These are phyloP conservation scores for Pseudopithomyces chartarum DNA, from an alignment of 2,329 filamentous ascomycete genomes.

Conservation along the genomic window DNA sequence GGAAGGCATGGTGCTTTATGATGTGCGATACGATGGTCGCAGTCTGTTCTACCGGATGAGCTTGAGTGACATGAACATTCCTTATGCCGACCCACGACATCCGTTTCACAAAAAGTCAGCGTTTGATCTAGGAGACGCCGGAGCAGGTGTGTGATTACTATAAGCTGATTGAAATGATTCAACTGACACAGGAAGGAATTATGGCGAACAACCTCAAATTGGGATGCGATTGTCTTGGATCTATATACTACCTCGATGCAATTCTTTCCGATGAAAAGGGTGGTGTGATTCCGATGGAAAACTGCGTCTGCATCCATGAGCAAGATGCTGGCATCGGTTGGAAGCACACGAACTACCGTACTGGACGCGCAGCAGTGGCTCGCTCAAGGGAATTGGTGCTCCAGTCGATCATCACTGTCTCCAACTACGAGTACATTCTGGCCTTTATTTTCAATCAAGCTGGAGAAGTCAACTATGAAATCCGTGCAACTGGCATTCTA, in stretches of 20 bases:
- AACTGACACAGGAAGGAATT: conserved; percentile 46
- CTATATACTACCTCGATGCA: conserved; percentile 69
- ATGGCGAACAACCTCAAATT: conserved; percentile 73
- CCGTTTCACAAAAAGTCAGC: conserved; percentile 73
- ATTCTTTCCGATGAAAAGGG: conserved; percentile 65
- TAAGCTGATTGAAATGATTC: not conserved
- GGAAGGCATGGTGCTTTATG: conserved; percentile 71
- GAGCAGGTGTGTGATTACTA: conserved; percentile 52
- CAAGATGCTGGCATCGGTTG: conserved; percentile 72
- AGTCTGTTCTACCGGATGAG: conserved; percentile 70
- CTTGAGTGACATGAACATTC: conserved; percentile 70
- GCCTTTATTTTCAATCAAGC: conserved; percentile 75
- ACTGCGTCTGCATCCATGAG: conserved; percentile 72
- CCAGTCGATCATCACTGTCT: conserved; percentile 72
- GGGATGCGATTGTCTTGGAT: conserved; percentile 72
- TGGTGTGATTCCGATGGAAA: conserved; percentile 63
- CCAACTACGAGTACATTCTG: conserved; percentile 76
- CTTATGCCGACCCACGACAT: conserved; percentile 66
- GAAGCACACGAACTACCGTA: conserved; percentile 75
- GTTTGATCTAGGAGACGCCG: conserved; percentile 71
- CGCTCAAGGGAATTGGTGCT: conserved; percentile 69
- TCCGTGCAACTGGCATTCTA: conserved; percentile 71
- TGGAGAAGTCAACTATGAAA: conserved; percentile 69
- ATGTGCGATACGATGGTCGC: conserved; percentile 67
- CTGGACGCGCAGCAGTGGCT: conserved; percentile 65